These are phyloP conservation scores for Arctostaphylos glauca DNA, from an alignment of 148 eudicot species.

Conservation along the genomic window DNA sequence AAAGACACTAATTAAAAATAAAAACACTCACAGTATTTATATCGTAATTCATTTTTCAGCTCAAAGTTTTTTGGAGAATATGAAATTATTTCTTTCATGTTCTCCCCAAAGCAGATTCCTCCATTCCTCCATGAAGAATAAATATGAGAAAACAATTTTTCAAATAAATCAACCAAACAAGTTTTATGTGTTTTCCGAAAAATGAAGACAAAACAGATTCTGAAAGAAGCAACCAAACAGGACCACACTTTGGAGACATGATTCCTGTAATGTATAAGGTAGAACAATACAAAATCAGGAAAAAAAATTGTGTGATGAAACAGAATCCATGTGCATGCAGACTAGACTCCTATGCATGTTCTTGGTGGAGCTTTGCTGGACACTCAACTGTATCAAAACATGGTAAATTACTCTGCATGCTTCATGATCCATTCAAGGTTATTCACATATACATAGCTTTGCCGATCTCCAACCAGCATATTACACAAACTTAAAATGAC, in stretches of 20 bases:
- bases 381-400: neutral
- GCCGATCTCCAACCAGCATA: neutral
- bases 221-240: too few relatives aligned
- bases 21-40: too few relatives aligned
- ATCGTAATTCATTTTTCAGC: too few relatives aligned
- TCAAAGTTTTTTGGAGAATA: too few relatives aligned
- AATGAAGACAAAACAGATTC: too few relatives aligned
- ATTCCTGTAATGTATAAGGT: neutral
- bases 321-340: constrained; percentile 1
- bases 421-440: neutral
- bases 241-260: neutral
- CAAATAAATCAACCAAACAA: too few relatives aligned
- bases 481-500: neutral
- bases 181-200: too few relatives aligned
- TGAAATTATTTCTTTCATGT: too few relatives aligned
- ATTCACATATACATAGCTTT: neutral
- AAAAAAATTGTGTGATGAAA: neutral
- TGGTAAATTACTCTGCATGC: neutral
- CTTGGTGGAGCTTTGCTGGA: neutral
- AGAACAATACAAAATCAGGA: neutral
- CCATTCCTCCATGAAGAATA: too few relatives aligned
- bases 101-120: too few relatives aligned
- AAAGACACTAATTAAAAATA: too few relatives aligned
- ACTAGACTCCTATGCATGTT: neutral
- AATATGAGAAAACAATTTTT: too few relatives aligned